Evolutionary conservation across 371 early-diverging fungal species (phyloP).

Genomic region (Haplosporangium sp.): DNA sequence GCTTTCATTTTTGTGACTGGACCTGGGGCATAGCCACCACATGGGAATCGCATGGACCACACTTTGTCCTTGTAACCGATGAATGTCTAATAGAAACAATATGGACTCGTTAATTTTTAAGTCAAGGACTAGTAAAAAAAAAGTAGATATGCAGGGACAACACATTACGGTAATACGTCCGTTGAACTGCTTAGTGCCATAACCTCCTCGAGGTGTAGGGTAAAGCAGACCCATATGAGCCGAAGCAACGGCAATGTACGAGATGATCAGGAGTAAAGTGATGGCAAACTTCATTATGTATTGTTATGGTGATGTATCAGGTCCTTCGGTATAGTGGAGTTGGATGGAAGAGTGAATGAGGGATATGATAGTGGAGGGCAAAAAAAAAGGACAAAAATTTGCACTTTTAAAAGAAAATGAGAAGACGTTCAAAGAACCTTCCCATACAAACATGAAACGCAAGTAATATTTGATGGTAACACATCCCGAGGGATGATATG

Average conservation of each 20-base stretch:
- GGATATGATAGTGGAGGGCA: too few relatives aligned
- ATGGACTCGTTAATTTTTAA: neutral
- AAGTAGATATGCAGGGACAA: neutral
- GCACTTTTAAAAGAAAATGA: neutral
- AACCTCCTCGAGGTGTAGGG: conserved; percentile 47
- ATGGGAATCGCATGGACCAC: conserved; percentile 35
- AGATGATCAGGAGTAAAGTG: conserved; percentile 22
- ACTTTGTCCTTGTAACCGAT: conserved; percentile 40
- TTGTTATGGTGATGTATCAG: neutral
- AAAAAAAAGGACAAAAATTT: too few relatives aligned
- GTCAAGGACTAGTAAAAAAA: neutral
- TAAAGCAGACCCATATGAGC: conserved; percentile 39
- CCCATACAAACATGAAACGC: too few relatives aligned
- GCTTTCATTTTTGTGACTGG: conserved; percentile 44
- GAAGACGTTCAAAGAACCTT: neutral
- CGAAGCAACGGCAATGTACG: conserved; percentile 33
- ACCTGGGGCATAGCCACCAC: conserved; percentile 49
- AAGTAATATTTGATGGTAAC: too few relatives aligned
- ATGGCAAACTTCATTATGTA: conserved; percentile 42
- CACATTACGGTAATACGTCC: conserved; percentile 42
- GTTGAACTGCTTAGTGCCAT: conserved; percentile 41
- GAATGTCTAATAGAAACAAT: conserved; percentile 21
- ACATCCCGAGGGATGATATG: too few relatives aligned
- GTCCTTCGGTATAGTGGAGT: neutral
- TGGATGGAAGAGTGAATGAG: too few relatives aligned